Percentiles rank a stretch among this genome's conserved stretches.
phyloP scores from a whole-genome alignment of 2,329 filamentous ascomycete genomes.

The Bisporella sp. region DNA sequence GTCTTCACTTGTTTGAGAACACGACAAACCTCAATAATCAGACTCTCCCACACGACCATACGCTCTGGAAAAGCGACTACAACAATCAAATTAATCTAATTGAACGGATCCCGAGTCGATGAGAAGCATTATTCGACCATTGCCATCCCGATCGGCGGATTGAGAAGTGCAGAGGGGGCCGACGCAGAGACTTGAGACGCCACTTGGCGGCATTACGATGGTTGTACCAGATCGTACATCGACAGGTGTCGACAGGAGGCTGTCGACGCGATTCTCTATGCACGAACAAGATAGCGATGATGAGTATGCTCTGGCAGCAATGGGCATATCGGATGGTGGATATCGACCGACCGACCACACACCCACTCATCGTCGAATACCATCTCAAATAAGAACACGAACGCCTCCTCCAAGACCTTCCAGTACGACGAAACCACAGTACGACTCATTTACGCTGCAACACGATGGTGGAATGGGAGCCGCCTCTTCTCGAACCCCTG shows the following conservation, averaged over 20 bases:
- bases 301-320: slow-evolving; percentile 41
- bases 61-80: too few relatives aligned
- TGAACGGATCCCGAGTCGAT: neutral
- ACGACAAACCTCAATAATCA: too few relatives aligned
- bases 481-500: slow-evolving; percentile 13
- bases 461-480: slow-evolving; percentile 41
- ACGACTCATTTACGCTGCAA: slow-evolving; percentile 43
- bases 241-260: slow-evolving; percentile 34
- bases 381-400: slow-evolving; percentile 18
- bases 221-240: slow-evolving; percentile 17
- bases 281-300: slow-evolving; percentile 36
- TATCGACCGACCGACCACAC: slow-evolving; percentile 33
- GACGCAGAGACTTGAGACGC: neutral
- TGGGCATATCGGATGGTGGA: slow-evolving; percentile 47
- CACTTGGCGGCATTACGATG: slow-evolving; percentile 5
- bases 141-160: neutral
- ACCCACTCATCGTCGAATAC: slow-evolving; percentile 13
- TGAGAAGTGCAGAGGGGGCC: neutral
- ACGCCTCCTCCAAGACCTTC: slow-evolving; percentile 37
- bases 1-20: too few relatives aligned
- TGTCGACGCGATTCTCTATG: slow-evolving; percentile 36
- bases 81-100: too few relatives aligned
- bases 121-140: neutral
- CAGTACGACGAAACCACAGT: slow-evolving; percentile 48
- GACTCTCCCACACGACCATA: too few relatives aligned